Evolutionary conservation across 257 asterid genomes (phyloP).

Genomic region (Handroanthus guayacan): DNA sequence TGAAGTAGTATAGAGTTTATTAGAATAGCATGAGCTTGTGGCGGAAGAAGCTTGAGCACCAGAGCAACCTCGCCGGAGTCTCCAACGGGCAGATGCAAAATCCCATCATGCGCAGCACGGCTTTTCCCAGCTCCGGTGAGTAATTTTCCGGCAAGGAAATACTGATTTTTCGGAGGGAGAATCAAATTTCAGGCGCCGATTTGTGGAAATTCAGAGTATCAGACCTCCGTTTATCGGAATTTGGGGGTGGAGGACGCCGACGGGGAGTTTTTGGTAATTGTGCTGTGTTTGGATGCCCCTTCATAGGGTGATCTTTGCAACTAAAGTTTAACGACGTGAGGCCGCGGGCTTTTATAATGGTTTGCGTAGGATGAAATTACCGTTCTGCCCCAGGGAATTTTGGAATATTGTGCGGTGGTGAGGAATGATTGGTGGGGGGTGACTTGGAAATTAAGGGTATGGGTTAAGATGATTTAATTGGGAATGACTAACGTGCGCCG

Average conservation of each 20-base stretch:
- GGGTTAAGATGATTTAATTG: conserved; percentile 35
- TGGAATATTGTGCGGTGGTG: background rate
- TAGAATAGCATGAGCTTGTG: conserved; percentile 93
- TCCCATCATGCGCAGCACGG: conserved; percentile 80
- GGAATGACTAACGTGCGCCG: conserved; percentile 56
- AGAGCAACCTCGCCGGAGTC: conserved; percentile 90
- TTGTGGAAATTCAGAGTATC: background rate
- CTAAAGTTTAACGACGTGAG: conserved; percentile 55
- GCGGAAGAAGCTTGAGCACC: conserved; percentile 99
- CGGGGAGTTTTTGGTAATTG: conserved; percentile 35
- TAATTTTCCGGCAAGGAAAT: conserved; percentile 29
- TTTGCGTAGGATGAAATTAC: conserved; percentile 13
- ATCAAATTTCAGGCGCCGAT: conserved; percentile 1
- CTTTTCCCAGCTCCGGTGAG: conserved; percentile 65
- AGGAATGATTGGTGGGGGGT: conserved; percentile 42
- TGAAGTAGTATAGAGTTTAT: conserved; percentile 32
- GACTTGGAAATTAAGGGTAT: conserved; percentile 32
- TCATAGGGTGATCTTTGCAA: conserved; percentile 34
- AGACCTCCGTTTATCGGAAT: background rate
- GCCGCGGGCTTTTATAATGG: conserved; percentile 43
- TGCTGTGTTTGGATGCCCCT: background rate
- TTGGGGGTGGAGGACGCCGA: conserved; percentile 36
- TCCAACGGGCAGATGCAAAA: conserved; percentile 92
- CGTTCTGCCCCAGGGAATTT: conserved; percentile 41
- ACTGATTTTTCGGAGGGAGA: conserved; percentile 32